Evolutionary conservation across 306 rosid genomes (phyloP).

Genomic region (Glycine latifolia): DNA sequence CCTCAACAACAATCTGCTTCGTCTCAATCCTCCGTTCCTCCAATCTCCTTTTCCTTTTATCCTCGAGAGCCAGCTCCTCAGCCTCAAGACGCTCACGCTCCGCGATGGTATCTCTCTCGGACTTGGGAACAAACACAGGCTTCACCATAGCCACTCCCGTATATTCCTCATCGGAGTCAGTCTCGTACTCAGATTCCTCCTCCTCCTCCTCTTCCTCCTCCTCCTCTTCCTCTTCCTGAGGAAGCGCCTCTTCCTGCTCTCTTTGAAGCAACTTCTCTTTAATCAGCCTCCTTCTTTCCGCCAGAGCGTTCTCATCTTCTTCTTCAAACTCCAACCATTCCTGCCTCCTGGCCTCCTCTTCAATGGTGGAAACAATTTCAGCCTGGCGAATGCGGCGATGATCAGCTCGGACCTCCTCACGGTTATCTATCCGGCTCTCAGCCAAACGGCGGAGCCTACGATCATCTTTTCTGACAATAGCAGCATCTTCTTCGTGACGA

Average conservation of each 20-base stretch:
- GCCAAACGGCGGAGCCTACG: slow-evolving; percentile 85
- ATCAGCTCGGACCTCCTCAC: slow-evolving; percentile 91
- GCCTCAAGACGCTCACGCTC: slow-evolving; percentile 96
- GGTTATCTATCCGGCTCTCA: slow-evolving; percentile 79
- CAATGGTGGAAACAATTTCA: slow-evolving; percentile 86
- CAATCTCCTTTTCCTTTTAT: slow-evolving; percentile 72
- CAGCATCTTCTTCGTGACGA: slow-evolving; percentile 59
- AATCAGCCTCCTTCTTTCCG: slow-evolving; percentile 78
- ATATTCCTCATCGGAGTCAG: slow-evolving; percentile 91
- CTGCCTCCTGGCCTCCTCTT: slow-evolving; percentile 91
- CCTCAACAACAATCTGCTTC: slow-evolving; percentile 91
- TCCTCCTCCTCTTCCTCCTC: slow-evolving; percentile 81
- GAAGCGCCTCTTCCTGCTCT: slow-evolving; percentile 80
- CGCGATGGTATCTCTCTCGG: slow-evolving; percentile 90
- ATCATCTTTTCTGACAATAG: slow-evolving; percentile 70
- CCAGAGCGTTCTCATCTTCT: slow-evolving; percentile 77
- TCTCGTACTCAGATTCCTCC: slow-evolving; percentile 90
- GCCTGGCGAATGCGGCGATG: slow-evolving; percentile 95
- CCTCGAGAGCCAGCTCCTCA: slow-evolving; percentile 85
- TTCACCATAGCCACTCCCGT: slow-evolving; percentile 89
- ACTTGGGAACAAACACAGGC: slow-evolving; percentile 94
- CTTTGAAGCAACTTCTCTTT: slow-evolving; percentile 82
- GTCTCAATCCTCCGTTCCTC: slow-evolving; percentile 89
- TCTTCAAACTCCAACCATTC: slow-evolving; percentile 87
- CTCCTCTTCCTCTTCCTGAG: slow-evolving; percentile 80